These are phyloP conservation scores for Xylaria sp. DNA, from an alignment of 2,329 filamentous ascomycete species.

Conservation along the genomic window DNA sequence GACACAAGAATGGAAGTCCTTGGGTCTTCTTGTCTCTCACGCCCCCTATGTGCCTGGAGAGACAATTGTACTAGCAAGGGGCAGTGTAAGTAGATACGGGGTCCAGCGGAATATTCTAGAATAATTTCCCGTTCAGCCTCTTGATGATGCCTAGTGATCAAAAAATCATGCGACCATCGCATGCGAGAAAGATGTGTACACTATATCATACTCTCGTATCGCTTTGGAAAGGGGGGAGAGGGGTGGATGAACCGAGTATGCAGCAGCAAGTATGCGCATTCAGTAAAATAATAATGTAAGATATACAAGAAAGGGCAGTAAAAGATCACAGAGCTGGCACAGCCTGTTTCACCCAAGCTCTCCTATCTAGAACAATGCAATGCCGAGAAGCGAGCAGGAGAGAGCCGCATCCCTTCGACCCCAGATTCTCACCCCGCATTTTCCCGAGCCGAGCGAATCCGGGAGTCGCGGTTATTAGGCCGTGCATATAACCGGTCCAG, in stretches of 20 bases:
- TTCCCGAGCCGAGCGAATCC: constrained; percentile 44
- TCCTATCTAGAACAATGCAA: neutral
- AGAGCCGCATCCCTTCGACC: constrained; percentile 44
- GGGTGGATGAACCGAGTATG: constrained; percentile 17
- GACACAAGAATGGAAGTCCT: too few species aligned
- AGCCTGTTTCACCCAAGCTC: neutral
- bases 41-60: too few species aligned
- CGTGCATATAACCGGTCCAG: constrained; percentile 41
- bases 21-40: too few species aligned
- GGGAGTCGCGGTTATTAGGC: constrained; percentile 36
- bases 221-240: neutral
- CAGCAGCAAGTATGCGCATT: constrained; percentile 2
- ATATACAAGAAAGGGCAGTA: constrained; percentile 4
- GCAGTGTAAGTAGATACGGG: too few species aligned
- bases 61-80: too few species aligned
- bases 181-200: constrained; percentile 4
- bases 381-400: constrained; percentile 21
- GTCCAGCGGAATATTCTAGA: too few species aligned
- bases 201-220: constrained; percentile 16
- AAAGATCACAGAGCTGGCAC: neutral
- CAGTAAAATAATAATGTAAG: neutral
- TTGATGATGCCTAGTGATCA: neutral
- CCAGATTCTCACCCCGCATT: constrained; percentile 45
- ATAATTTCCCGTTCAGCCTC: too few species aligned
- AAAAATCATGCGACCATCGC: constrained; percentile 13